These are phyloP conservation scores for Chlorociboria aeruginascens DNA, from an alignment of 495 filamentous ascomycete genomes.

Conservation along the genomic window DNA sequence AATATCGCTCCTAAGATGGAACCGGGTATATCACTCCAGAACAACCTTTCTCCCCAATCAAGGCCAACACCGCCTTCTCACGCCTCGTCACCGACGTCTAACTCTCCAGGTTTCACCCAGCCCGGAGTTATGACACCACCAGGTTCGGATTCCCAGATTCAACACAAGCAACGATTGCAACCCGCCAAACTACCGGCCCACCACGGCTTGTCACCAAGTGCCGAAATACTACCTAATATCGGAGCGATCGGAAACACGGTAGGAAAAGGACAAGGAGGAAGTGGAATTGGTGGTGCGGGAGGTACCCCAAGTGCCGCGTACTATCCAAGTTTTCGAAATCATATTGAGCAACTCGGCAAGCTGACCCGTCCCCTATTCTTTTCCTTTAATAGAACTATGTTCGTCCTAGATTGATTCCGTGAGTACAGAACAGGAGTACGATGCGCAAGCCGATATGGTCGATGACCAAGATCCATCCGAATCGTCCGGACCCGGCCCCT, in stretches of 20 bases:
- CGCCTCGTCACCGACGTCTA: constrained; percentile 61
- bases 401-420: constrained; percentile 73
- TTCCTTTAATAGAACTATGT: constrained; percentile 53
- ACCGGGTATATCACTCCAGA: constrained; percentile 39
- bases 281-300: constrained; percentile 25
- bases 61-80: constrained; percentile 79
- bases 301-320: constrained; percentile 25
- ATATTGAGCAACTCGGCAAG: constrained; percentile 97
- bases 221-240: constrained; percentile 18
- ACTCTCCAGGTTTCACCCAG: constrained; percentile 56
- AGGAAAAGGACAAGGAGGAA: constrained; percentile 19
- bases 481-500: constrained; percentile 52
- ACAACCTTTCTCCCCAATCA: constrained; percentile 37
- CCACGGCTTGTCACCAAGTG: constrained; percentile 19
- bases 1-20: constrained; percentile 64
- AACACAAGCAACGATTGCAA: constrained; percentile 31
- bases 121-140: constrained; percentile 62
- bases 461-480: constrained; percentile 67
- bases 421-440: constrained; percentile 96
- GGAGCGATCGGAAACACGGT: constrained; percentile 16
- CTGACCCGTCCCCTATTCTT: constrained; percentile 43
- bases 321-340: constrained; percentile 84
- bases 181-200: constrained; percentile 22
- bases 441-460: constrained; percentile 88
- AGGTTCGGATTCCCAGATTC: constrained; percentile 47